phyloP scores from a whole-genome alignment of 192 early-diverging fungal genomes.

The Coemansia sp. region DNA sequence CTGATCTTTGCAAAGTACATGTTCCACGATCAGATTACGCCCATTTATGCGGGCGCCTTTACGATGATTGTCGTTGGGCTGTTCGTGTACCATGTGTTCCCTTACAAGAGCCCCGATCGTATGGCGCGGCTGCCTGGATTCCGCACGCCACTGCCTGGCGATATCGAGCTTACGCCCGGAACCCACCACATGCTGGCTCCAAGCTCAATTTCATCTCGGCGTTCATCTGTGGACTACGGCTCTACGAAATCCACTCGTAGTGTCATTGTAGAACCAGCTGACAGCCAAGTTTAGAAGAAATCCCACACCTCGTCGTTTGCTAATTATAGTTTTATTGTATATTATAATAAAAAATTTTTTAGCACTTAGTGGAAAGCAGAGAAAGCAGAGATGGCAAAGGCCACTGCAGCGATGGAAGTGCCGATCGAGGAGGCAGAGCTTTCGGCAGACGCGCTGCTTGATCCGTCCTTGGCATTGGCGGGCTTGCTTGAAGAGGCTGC shows the following conservation, averaged over 20 bases:
- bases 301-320: no score
- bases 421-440: slow-evolving; percentile 9
- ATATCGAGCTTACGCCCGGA: slow-evolving; percentile 23
- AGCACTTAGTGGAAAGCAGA: slow-evolving; percentile 25
- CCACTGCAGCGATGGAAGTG: slow-evolving; percentile 27
- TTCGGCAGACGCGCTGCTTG: slow-evolving; percentile 3
- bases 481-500: slow-evolving; percentile 12
- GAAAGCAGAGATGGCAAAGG: slow-evolving; percentile 29
- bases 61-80: slow-evolving; percentile 64
- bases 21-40: slow-evolving; percentile 59
- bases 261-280: no score
- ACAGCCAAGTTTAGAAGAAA: no score
- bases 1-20: slow-evolving; percentile 71
- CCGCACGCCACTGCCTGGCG: slow-evolving; percentile 35
- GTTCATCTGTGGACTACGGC: slow-evolving; percentile 4
- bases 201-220: background rate
- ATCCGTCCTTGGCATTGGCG: slow-evolving; percentile 14
- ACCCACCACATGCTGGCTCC: background rate
- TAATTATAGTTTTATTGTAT: background rate
- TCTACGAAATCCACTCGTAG: slow-evolving; percentile 4
- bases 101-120: slow-evolving; percentile 54
- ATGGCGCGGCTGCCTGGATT: slow-evolving; percentile 44
- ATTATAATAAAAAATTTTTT: slow-evolving; percentile 2
- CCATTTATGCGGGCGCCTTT: slow-evolving; percentile 69
- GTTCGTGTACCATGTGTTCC: slow-evolving; percentile 64